Evolutionary conservation across 106 monocot genomes (phyloP), one percentile per base, ranked within the genome.

Genomic region (Triglochin maritima): DNA sequence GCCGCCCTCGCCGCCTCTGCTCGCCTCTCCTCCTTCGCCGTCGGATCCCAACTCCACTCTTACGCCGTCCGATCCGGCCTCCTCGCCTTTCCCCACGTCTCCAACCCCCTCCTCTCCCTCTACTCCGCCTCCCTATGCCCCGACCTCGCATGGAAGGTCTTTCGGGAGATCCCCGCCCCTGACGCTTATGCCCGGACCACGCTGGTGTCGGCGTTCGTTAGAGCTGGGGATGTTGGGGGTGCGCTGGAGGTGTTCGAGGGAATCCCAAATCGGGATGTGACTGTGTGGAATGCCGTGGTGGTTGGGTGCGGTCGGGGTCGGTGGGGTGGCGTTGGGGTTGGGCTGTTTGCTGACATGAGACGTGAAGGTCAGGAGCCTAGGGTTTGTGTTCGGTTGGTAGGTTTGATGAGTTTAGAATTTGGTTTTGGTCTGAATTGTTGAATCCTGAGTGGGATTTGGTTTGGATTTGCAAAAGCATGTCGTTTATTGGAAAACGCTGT

Each of bases 71-170:
- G 76, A 8, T 68, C 81, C 51, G 65, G 56, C 49, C 59, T 81
- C 46, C 54, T 57, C 12, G 49, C 76, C 49, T 64, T 56, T 48
- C 41, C 61, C 50, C 76, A 68, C 15, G 76, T 81, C 46, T 58
- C 81, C 62, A 82, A 82, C 71, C 71, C 82, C 14, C 60, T 82
- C 43, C 74, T 82, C 70, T 74, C 82, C 59, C 71, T 73, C 64
- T 82, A 82, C 62, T 46, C 82, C 47, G 71, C 62, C n/a, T 12
- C 82, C 65, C 74, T 56, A 11, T 10, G 12, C n/a, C 74, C 69
- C 12, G 60, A 55, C 13, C n/a, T 14, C 16, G 58, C 63, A 6
- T 66, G 15, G 47, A 64, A 14, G 8, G 54, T 82, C 11, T 82
- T 78, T 44, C 57, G 50, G 17, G 61, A 65, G 41, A 71, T 74